Evolutionary conservation across 495 filamentous ascomycete species (phyloP).

Genomic region (Penicillium lividum): DNA sequence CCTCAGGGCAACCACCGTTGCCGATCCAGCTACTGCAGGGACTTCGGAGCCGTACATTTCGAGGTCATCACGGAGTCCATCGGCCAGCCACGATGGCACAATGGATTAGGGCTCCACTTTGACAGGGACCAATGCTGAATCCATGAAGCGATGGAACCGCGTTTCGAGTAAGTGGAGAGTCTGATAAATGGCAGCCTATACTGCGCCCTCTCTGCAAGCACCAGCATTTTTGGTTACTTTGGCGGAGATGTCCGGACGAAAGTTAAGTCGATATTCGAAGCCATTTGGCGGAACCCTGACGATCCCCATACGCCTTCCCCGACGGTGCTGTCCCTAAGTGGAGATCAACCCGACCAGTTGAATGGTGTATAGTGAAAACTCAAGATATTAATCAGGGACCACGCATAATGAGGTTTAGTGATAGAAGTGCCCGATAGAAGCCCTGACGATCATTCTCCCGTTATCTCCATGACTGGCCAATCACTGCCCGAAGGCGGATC

Average conservation of each 20-base stretch:
- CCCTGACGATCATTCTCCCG: constrained; percentile 28
- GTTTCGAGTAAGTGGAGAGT: constrained; percentile 11
- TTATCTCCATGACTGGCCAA: constrained; percentile 28
- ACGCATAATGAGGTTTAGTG: not conserved
- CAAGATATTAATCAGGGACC: not conserved
- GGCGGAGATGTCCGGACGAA: constrained; percentile 27
- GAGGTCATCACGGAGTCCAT: constrained; percentile 30
- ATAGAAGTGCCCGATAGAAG: not conserved
- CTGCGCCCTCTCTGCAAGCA: constrained; percentile 17
- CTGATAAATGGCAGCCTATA: constrained; percentile 11
- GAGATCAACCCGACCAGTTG: not conserved
- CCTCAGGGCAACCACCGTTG: constrained; percentile 23
- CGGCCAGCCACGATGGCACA: constrained; percentile 22
- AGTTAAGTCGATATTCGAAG: constrained; percentile 6
- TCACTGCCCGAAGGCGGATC: constrained; percentile 6
- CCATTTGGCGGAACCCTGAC: constrained; percentile 21
- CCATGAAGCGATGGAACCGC: constrained; percentile 12
- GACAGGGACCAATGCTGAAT: constrained; percentile 4
- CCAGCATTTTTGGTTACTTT: constrained; percentile 18
- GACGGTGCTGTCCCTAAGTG: not conserved
- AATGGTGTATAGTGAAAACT: not conserved
- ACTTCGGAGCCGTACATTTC: constrained; percentile 13
- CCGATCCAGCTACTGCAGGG: constrained; percentile 25
- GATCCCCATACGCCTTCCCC: constrained; percentile 22
- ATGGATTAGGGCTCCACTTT: constrained; percentile 20